Percentiles rank a stretch among this genome's conserved stretches.
phyloP scores from a whole-genome alignment of 176 grass and related monocot genomes.

The Zea mays region DNA sequence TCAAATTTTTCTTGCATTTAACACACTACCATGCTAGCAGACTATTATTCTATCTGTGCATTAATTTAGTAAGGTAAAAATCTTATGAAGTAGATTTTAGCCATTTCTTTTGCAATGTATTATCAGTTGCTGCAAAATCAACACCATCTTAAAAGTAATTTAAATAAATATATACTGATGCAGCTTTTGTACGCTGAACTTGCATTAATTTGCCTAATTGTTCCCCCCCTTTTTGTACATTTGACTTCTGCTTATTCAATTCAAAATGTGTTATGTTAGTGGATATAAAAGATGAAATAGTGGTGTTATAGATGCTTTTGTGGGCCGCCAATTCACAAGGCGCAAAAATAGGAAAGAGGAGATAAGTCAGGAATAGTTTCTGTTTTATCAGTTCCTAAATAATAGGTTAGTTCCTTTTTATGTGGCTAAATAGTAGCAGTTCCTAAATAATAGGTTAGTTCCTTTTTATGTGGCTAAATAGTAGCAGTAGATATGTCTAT shows the following conservation, averaged over 20 bases:
- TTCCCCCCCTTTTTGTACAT: neutral
- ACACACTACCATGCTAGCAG: neutral
- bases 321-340: no score
- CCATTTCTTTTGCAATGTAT: neutral
- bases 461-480: no score
- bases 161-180: neutral
- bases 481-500: no score
- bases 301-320: no score
- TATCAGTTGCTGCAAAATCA: neutral
- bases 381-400: no score
- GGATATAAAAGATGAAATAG: neutral
- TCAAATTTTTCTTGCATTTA: slow-evolving; percentile 9
- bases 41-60: neutral
- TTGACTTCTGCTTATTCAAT: neutral
- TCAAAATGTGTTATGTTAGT: neutral
- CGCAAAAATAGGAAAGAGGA: no score
- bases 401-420: no score
- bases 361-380: no score
- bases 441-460: no score
- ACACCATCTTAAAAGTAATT: neutral
- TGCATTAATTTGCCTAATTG: neutral
- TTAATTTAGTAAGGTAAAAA: neutral
- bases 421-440: no score
- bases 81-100: neutral
- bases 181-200: neutral